Conservation (phyloP, 2,329 filamentous ascomycete genomes). For the Pezicula radicicola region DNA sequence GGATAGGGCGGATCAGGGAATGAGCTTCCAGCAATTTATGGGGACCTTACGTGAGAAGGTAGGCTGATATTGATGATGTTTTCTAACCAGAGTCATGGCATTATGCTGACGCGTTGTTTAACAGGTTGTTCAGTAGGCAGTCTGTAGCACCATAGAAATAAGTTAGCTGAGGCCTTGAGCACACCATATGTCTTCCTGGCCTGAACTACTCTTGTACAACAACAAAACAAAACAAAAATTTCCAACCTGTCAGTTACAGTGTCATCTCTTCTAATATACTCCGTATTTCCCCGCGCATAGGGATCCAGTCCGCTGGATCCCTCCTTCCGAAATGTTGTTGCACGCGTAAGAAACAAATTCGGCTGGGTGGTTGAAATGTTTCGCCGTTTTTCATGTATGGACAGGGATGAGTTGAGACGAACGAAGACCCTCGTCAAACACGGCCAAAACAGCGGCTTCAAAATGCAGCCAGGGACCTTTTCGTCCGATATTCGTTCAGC, state of each 20-base stretch:
- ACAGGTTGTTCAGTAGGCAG: slow-evolving; percentile 26
- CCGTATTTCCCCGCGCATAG: neutral
- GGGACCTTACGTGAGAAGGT: slow-evolving; percentile 94
- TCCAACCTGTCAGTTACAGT: neutral
- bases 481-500: neutral
- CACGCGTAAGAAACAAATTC: neutral
- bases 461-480: neutral
- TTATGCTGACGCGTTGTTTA: slow-evolving; percentile 20
- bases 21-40: slow-evolving; percentile 93
- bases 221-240: neutral
- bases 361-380: neutral
- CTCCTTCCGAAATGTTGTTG: neutral
- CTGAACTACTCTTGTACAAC: neutral
- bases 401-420: slow-evolving; percentile 16
- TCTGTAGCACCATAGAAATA: slow-evolving; percentile 21
- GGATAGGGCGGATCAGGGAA: slow-evolving; percentile 88
- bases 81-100: slow-evolving; percentile 12
- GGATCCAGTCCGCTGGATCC: neutral
- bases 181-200: neutral
- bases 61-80: slow-evolving; percentile 28
- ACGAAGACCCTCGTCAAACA: slow-evolving; percentile 14
- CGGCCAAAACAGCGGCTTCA: slow-evolving; percentile 14
- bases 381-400: slow-evolving; percentile 1
- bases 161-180: neutral
- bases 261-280: too few relatives aligned